These are phyloP conservation scores for Ceratocystis harringtonii DNA, from an alignment of 2,329 filamentous ascomycete species.

Conservation along the genomic window DNA sequence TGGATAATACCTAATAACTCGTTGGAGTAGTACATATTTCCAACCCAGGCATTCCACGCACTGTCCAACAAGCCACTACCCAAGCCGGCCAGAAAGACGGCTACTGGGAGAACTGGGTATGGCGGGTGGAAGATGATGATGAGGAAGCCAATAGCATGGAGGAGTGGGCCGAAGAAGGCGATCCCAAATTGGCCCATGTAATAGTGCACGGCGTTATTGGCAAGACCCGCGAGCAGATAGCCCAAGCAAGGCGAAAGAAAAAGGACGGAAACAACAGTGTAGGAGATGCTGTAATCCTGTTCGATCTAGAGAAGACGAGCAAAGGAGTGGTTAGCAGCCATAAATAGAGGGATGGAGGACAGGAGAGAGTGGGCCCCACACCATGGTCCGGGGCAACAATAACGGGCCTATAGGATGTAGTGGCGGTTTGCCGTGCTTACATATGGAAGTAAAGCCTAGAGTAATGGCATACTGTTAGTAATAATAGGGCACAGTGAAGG, in stretches of 20 bases:
- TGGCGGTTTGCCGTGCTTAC: constrained; percentile 22
- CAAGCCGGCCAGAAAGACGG: constrained; percentile 51
- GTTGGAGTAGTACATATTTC: constrained; percentile 58
- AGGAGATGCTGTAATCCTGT: constrained; percentile 44
- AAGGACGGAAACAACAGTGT: constrained; percentile 48
- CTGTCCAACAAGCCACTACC: constrained; percentile 55
- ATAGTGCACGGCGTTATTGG: constrained; percentile 51
- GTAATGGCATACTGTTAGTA: constrained; percentile 7
- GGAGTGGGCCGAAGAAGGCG: constrained; percentile 46
- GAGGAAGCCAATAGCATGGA: constrained; percentile 50
- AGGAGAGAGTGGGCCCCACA: neutral
- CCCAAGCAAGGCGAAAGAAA: constrained; percentile 53
- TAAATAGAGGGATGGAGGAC: neutral
- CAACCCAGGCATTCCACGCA: constrained; percentile 46
- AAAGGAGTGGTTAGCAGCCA: neutral
- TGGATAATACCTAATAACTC: constrained; percentile 61
- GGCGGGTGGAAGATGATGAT: constrained; percentile 53
- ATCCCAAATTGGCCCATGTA: constrained; percentile 55
- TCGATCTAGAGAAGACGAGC: constrained; percentile 10
- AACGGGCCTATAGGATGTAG: neutral
- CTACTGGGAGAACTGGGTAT: constrained; percentile 49
- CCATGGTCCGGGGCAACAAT: neutral
- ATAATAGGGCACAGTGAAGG: neutral
- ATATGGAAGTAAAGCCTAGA: constrained; percentile 34
- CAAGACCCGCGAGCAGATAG: constrained; percentile 46